Evolutionary conservation across 176 grass and related monocot species (phyloP).

Genomic region (Juncus effusus): DNA sequence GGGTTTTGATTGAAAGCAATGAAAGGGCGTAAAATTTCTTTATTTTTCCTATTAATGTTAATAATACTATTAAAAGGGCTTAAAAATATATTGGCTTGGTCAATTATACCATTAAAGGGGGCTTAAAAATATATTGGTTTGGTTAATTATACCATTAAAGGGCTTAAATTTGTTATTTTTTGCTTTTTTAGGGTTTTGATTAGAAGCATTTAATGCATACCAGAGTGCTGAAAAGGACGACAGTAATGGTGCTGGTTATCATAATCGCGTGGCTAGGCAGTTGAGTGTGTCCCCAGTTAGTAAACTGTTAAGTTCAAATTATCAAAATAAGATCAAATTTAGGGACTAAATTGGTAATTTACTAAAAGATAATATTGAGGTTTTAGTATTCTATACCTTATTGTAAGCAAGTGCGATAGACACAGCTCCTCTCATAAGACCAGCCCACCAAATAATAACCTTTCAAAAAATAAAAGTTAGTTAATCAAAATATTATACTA

Average conservation of each 20-base stretch:
- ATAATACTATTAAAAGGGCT: too few relatives aligned
- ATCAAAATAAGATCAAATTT: slow-evolving; percentile 1
- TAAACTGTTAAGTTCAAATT: slow-evolving; percentile 48
- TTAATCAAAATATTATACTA: slow-evolving; percentile 5
- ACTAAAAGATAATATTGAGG: too few relatives aligned
- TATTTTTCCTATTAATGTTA: too few relatives aligned
- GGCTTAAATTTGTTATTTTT: too few relatives aligned
- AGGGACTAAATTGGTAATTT: too few relatives aligned
- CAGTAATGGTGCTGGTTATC: slow-evolving; percentile 98
- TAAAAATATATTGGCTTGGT: too few relatives aligned
- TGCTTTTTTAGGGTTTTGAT: too few relatives aligned
- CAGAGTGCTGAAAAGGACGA: slow-evolving; percentile 90
- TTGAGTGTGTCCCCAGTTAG: slow-evolving; percentile 82
- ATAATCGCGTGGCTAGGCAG: slow-evolving; percentile 82
- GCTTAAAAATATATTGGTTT: too few relatives aligned
- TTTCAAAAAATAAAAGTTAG: slow-evolving; percentile 26
- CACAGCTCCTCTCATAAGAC: slow-evolving; percentile 98
- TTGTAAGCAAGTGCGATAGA: slow-evolving; percentile 99
- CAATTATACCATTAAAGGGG: too few relatives aligned
- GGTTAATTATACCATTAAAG: too few relatives aligned
- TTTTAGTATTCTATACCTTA: slow-evolving; percentile 43
- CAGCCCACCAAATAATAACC: slow-evolving; percentile 96
- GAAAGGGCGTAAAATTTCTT: too few relatives aligned
- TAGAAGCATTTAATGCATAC: slow-evolving; percentile 40
- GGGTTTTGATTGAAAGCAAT: too few relatives aligned